Conservation (phyloP, 345 rosid genomes). For the Salix suchowensis region DNA sequence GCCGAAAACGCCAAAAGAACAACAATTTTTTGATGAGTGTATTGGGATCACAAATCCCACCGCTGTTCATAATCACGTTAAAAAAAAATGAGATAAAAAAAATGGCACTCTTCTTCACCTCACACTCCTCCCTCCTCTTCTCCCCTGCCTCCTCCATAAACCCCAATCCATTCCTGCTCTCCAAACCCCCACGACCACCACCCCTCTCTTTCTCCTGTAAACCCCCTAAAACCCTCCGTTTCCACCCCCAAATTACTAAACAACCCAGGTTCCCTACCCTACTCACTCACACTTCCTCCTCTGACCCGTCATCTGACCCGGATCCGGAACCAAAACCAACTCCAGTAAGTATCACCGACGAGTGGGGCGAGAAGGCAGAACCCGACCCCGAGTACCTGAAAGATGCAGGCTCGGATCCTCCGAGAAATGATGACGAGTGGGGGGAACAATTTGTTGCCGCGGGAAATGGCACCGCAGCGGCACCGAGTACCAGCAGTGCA, state of each 20-base stretch:
- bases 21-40: background rate
- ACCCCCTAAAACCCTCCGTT: constrained; percentile 9
- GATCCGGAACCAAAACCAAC: constrained; percentile 4
- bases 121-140: constrained; percentile 20
- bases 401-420: constrained; percentile 66
- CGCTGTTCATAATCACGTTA: background rate
- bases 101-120: constrained; percentile 42
- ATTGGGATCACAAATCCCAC: background rate
- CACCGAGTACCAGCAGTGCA: background rate
- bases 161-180: background rate
- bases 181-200: background rate
- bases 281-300: constrained; percentile 11
- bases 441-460: constrained; percentile 29
- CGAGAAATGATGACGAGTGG: constrained; percentile 84
- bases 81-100: background rate
- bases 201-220: constrained; percentile 12
- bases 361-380: constrained; percentile 77
- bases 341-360: constrained; percentile 43
- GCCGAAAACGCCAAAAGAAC: background rate
- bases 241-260: background rate
- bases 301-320: background rate
- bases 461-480: constrained; percentile 42
- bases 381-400: constrained; percentile 34
- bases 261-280: constrained; percentile 9
- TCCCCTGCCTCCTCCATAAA: background rate